Conservation (phyloP, 2,329 filamentous ascomycete species). For the Penicillium sp. region DNA sequence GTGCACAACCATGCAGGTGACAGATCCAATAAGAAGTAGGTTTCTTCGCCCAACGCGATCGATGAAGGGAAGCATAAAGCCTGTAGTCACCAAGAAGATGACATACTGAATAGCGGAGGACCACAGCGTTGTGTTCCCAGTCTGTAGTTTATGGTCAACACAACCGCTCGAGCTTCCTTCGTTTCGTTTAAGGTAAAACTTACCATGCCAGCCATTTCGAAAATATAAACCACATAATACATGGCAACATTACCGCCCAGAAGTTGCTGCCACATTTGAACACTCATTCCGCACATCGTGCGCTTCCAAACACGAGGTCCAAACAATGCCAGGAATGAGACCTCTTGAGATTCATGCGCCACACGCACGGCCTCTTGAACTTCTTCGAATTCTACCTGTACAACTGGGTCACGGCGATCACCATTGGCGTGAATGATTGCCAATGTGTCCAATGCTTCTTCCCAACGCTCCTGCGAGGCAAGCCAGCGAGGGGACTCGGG, state of each 20-base stretch:
- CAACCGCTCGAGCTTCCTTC: no score
- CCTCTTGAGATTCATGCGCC: conserved; percentile 34
- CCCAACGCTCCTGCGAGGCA: conserved; percentile 59
- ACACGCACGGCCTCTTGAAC: conserved; percentile 37
- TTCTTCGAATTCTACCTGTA: conserved; percentile 53
- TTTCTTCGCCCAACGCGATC: conserved; percentile 52
- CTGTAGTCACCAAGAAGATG: conserved; percentile 56
- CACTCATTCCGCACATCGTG: conserved; percentile 53
- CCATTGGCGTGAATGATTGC: conserved; percentile 59
- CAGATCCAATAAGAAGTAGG: conserved; percentile 49
- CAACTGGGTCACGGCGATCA: conserved; percentile 54
- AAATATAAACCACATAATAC: conserved; percentile 63
- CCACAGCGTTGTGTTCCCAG: conserved; percentile 46
- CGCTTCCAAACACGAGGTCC: conserved; percentile 52
- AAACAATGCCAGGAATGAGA: conserved; percentile 46
- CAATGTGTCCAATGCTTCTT: conserved; percentile 53
- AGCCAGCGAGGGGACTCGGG: conserved; percentile 64
- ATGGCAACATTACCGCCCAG: conserved; percentile 59
- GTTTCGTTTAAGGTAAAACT: neutral
- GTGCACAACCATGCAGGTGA: conserved; percentile 51
- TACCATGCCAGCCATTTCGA: conserved; percentile 58
- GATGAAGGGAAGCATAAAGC: conserved; percentile 51
- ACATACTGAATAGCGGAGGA: conserved; percentile 60
- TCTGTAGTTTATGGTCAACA: conserved; percentile 22
- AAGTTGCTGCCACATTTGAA: conserved; percentile 59